Evolutionary conservation across 306 rosid species (phyloP), one percentile per base, ranked within the genome.

Genomic region (Sophora flavescens): DNA sequence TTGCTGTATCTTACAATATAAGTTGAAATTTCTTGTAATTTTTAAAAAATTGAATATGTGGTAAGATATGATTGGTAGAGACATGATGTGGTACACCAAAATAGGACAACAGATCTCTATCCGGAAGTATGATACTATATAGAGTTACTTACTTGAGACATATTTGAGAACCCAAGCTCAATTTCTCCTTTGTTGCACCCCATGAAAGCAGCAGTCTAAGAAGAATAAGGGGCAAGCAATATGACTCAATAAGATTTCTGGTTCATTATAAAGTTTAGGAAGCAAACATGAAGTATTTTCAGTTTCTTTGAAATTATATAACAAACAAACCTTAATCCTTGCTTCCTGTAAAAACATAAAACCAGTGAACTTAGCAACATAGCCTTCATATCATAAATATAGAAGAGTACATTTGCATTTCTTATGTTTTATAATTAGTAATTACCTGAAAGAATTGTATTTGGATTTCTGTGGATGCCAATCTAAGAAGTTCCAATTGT

Each of bases 111-210:
- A 22, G 22, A 22, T 22, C 22, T 22, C 1, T 22, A 0, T 22
- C 22, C 22, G 22, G n/a, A n/a, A n/a, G 22, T 22, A 0, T 52
- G 6, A 11, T 18, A 28, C 0, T 2, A 15, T 1, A 47, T 45
- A 54, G 6, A 11, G 8, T 15, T 70, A 8, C 78, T 85, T 82
- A 93, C 98, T 87, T 85, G 91, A 64, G 97, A 82, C 84, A 80
- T 88, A 42, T 80, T 81, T 54, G 91, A 76, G 73, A 90, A 85
- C 13, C 98, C 98, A 42, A 94, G 82, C 82, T 94, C 98, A 80
- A 94, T 89, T 87, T 94, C 98, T 42, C 98, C 97, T 61, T 68
- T 81, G 74, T 79, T 90, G 83, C 96, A 90, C 50, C 91, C 97
- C 92, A 94, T 92, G 90, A 92, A 94, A 73, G 90, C 81, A 38